Evolutionary conservation across 768 basidiomycete genomes (phyloP).

Genomic region (Lyophyllum semitale): DNA sequence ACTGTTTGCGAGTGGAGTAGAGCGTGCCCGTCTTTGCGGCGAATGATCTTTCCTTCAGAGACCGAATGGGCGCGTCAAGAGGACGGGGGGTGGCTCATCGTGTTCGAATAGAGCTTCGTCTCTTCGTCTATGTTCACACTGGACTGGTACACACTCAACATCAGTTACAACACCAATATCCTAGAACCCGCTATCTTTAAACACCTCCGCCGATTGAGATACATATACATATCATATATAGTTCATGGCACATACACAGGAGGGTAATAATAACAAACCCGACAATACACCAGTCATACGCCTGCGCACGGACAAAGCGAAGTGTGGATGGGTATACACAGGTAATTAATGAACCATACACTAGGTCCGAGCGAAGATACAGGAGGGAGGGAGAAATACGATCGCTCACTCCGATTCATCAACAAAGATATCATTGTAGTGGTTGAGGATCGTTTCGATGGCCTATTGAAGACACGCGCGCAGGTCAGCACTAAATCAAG

Average conservation of each 20-base stretch:
- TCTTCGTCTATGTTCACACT: background rate
- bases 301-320: background rate
- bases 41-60: slow-evolving; percentile 57
- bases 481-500: background rate
- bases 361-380: background rate
- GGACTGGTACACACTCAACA: background rate
- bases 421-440: slow-evolving; percentile 96
- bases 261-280: background rate
- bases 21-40: slow-evolving; percentile 54
- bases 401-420: slow-evolving; percentile 66
- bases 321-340: background rate
- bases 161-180: background rate
- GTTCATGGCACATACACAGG: background rate
- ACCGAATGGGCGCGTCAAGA: slow-evolving; percentile 48
- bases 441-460: slow-evolving; percentile 91
- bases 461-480: slow-evolving; percentile 52
- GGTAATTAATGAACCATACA: slow-evolving; percentile 6
- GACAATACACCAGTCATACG: background rate
- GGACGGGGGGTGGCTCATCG: slow-evolving; percentile 32
- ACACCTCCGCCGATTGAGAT: background rate
- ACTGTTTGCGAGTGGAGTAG: slow-evolving; percentile 57
- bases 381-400: background rate
- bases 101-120: slow-evolving; percentile 10
- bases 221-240: slow-evolving; percentile 6
- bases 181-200: background rate